Percentiles rank a stretch among this genome's conserved stretches.
These are phyloP conservation scores for Bothriochloa decipiens DNA, from an alignment of 176 grass and related monocot species.

Conservation along the genomic window DNA sequence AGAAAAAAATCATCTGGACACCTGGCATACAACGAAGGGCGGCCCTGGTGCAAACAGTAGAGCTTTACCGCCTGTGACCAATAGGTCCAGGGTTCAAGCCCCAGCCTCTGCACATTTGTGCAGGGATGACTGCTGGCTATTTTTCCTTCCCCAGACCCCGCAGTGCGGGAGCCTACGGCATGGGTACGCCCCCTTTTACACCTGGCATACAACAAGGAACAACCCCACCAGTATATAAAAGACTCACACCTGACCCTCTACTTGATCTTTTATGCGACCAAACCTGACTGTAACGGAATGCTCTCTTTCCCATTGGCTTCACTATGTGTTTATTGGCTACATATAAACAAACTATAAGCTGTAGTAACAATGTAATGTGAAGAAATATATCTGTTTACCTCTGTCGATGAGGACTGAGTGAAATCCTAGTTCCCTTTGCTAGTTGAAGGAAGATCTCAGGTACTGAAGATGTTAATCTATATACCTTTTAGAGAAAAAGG, in stretches of 20 bases:
- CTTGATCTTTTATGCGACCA: not conserved
- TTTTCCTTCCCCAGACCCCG: too few relatives aligned
- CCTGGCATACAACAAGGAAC: not conserved
- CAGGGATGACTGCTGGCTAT: too few relatives aligned
- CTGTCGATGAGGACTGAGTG: not conserved
- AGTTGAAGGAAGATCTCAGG: not conserved
- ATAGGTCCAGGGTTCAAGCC: too few relatives aligned
- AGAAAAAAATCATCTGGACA: not conserved
- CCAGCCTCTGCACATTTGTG: too few relatives aligned
- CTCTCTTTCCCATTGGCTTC: not conserved
- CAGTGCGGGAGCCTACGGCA: too few relatives aligned
- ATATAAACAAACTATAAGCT: not conserved
- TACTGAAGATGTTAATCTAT: slow-evolving; percentile 6
- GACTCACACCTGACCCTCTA: not conserved
- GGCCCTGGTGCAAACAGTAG: too few relatives aligned
- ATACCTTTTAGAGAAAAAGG: not conserved
- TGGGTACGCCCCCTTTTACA: too few relatives aligned
- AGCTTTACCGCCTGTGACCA: too few relatives aligned
- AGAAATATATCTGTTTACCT: not conserved
- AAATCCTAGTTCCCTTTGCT: not conserved
- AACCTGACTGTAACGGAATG: not conserved
- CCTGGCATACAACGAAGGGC: not conserved
- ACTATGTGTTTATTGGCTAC: not conserved
- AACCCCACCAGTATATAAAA: not conserved
- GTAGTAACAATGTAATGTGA: not conserved